Percentiles rank a stretch among this genome's conserved stretches.
Evolutionary conservation across 192 early-diverging fungal genomes (phyloP).

Genomic region (Podila epicladia): DNA sequence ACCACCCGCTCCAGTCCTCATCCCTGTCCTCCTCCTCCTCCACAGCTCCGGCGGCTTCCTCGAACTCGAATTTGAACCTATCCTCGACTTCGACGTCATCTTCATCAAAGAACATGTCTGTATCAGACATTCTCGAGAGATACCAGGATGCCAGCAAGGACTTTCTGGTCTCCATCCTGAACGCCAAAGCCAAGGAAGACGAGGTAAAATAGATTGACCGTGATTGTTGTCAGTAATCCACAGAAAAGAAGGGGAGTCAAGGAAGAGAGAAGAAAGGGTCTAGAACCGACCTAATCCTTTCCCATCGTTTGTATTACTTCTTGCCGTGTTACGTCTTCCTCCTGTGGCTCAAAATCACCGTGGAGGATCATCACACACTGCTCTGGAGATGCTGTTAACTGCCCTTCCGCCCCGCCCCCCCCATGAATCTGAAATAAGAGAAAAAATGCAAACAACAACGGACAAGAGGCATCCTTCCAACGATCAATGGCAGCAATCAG

Average conservation of each 20-base stretch:
- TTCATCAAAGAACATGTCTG: constrained; percentile 15
- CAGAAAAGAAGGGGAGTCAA: neutral
- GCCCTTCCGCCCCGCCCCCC: too few relatives aligned
- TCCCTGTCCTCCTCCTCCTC: constrained; percentile 8
- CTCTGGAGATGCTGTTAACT: too few relatives aligned
- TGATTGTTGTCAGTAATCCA: neutral
- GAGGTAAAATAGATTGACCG: constrained; percentile 13
- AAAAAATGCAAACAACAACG: neutral
- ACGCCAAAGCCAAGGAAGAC: constrained; percentile 49
- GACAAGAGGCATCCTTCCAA: neutral
- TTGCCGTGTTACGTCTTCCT: neutral
- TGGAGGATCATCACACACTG: too few relatives aligned
- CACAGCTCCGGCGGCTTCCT: neutral
- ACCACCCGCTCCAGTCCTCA: constrained; percentile 16
- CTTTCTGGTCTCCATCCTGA: constrained; percentile 40
- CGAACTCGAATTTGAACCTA: neutral
- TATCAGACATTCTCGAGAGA: constrained; percentile 39
- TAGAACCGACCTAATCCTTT: neutral
- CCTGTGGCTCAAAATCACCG: neutral
- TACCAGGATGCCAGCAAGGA: constrained; percentile 50
- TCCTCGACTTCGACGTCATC: constrained; percentile 1
- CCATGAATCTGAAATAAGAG: too few relatives aligned
- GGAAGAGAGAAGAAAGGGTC: neutral
- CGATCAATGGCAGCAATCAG: neutral
- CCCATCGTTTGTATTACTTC: neutral